These are phyloP conservation scores for Amphibolis antarctica DNA, from an alignment of 106 monocot species.

Conservation along the genomic window DNA sequence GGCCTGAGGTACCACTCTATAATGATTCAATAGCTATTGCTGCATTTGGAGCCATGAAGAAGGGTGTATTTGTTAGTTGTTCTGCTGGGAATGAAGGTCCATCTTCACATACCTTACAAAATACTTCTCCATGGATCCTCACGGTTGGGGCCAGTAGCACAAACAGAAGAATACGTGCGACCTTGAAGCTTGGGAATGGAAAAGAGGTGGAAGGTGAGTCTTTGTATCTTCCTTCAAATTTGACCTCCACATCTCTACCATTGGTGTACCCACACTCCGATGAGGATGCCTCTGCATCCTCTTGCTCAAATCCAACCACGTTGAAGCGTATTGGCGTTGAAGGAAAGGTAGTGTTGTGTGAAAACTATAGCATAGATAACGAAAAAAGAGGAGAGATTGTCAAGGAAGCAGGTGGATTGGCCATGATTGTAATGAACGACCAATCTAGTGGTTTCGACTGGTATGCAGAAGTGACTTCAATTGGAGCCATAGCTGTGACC, in stretches of 20 bases:
- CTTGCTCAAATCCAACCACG: neutral
- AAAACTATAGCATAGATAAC: neutral
- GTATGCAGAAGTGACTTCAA: neutral
- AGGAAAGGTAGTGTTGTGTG: constrained; percentile 10
- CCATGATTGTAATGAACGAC: constrained; percentile 1
- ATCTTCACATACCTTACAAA: no score
- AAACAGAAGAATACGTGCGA: no score
- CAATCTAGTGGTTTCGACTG: neutral
- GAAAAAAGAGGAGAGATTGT: neutral
- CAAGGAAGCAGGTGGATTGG: constrained; percentile 7
- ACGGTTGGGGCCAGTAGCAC: no score
- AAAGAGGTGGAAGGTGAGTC: no score
- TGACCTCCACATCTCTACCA: neutral
- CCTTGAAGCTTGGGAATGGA: no score
- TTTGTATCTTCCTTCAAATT: neutral
- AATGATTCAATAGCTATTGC: no score
- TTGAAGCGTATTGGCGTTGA: neutral
- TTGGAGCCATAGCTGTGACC: neutral
- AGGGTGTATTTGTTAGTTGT: no score
- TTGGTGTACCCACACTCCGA: neutral
- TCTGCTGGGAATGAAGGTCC: no score
- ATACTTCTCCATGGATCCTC: constrained; percentile 10
- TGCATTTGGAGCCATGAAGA: no score
- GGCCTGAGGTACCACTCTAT: no score
- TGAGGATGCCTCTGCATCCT: neutral